Conservation (phyloP, 192 early-diverging fungal species). For the Anaeromyces robustus region DNA sequence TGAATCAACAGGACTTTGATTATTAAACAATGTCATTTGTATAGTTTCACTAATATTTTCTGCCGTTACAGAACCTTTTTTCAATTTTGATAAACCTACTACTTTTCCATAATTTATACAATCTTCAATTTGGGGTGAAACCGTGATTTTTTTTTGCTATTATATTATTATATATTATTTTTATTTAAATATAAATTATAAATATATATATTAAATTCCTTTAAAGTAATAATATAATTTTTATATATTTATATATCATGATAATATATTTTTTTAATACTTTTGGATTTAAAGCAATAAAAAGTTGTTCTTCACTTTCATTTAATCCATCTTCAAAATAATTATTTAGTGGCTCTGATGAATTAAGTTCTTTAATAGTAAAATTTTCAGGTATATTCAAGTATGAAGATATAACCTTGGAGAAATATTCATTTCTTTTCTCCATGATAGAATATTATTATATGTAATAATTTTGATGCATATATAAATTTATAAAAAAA, state of each 20-base stretch:
- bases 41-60: neutral
- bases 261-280: neutral
- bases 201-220: no score
- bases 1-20: neutral
- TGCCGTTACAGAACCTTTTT: neutral
- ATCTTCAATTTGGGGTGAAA: neutral
- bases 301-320: neutral
- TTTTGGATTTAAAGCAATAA: neutral
- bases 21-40: neutral
- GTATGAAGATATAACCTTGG: neutral
- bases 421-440: neutral
- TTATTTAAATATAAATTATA: no score
- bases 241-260: no score
- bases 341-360: neutral
- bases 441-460: neutral
- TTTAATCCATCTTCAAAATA: neutral
- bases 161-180: neutral
- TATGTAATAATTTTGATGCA: neutral
- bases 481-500: neutral
- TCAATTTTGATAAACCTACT: neutral
- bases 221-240: no score
- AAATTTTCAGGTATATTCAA: neutral
- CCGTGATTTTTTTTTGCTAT: neutral
- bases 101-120: neutral
- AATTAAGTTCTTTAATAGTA: neutral